These are phyloP conservation scores for Diplotaxis tenuifolia DNA, from an alignment of 345 rosid species.

Conservation along the genomic window DNA sequence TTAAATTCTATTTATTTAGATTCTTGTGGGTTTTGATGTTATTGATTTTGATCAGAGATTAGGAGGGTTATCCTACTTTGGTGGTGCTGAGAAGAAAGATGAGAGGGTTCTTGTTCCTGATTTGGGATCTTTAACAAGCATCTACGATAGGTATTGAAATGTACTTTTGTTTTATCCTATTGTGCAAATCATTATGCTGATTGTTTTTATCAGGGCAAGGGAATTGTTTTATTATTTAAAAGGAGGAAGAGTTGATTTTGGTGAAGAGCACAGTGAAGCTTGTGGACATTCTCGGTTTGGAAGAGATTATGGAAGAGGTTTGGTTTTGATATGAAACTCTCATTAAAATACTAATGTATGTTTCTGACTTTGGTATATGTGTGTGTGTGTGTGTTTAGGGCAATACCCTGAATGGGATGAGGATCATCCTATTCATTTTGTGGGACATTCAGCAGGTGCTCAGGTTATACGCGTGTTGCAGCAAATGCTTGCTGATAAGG, in stretches of 20 bases:
- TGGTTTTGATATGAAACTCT: neutral
- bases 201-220: slow-evolving; percentile 53
- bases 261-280: slow-evolving; percentile 85
- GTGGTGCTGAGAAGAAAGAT: slow-evolving; percentile 97
- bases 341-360: neutral
- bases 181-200: slow-evolving; percentile 1
- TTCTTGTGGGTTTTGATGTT: slow-evolving; percentile 13
- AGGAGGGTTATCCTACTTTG: slow-evolving; percentile 92
- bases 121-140: slow-evolving; percentile 92
- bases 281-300: slow-evolving; percentile 93
- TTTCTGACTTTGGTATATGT: slow-evolving; percentile 13
- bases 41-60: slow-evolving; percentile 47
- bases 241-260: slow-evolving; percentile 94
- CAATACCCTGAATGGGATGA: slow-evolving; percentile 93
- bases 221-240: slow-evolving; percentile 91
- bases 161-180: neutral
- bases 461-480: slow-evolving; percentile 97
- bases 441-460: slow-evolving; percentile 97
- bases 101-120: slow-evolving; percentile 96
- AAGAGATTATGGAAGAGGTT: slow-evolving; percentile 71
- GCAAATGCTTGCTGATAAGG: slow-evolving; percentile 98
- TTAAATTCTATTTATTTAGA: neutral
- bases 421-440: slow-evolving; percentile 92
- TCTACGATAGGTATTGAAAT: slow-evolving; percentile 68
- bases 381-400: slow-evolving; percentile 46